Evolutionary conservation across 371 early-diverging fungal genomes (phyloP).

Genomic region (Apophysomyces trapeziformis): DNA sequence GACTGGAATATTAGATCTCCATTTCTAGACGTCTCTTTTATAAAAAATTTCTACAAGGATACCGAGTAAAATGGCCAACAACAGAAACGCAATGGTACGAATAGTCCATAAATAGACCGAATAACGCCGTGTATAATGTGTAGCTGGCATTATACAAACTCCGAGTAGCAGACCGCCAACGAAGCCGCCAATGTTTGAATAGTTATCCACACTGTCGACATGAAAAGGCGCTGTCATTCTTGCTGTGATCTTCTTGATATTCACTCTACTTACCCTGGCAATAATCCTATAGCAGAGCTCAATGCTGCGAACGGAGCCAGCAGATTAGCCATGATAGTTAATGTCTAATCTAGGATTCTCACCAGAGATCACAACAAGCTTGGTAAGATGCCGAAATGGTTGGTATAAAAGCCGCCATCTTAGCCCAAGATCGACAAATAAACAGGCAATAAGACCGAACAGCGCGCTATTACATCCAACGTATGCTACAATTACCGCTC

Average conservation of each 20-base stretch:
- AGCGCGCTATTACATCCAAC: constrained; percentile 77
- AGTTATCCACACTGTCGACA: constrained; percentile 43
- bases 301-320: constrained; percentile 21
- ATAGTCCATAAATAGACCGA: constrained; percentile 9
- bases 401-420: constrained; percentile 65
- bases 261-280: constrained; percentile 60
- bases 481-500: constrained; percentile 33
- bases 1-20: no score
- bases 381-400: constrained; percentile 69
- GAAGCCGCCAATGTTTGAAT: constrained; percentile 72
- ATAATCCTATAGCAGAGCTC: constrained; percentile 67
- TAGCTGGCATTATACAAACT: constrained; percentile 44
- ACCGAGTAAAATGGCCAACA: neutral
- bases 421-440: constrained; percentile 69
- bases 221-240: constrained; percentile 32
- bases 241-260: constrained; percentile 63
- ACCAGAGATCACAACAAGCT: constrained; percentile 27
- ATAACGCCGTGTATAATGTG: neutral
- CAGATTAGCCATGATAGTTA: neutral
- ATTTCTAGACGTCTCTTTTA: neutral
- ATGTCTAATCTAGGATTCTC: neutral
- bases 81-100: neutral
- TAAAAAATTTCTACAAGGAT: constrained; percentile 16
- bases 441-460: constrained; percentile 71
- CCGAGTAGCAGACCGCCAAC: constrained; percentile 53